Base-by-base conservation (phyloP, 2,329 filamentous ascomycete genomes). In the Mycogone perniciosa region DNA sequence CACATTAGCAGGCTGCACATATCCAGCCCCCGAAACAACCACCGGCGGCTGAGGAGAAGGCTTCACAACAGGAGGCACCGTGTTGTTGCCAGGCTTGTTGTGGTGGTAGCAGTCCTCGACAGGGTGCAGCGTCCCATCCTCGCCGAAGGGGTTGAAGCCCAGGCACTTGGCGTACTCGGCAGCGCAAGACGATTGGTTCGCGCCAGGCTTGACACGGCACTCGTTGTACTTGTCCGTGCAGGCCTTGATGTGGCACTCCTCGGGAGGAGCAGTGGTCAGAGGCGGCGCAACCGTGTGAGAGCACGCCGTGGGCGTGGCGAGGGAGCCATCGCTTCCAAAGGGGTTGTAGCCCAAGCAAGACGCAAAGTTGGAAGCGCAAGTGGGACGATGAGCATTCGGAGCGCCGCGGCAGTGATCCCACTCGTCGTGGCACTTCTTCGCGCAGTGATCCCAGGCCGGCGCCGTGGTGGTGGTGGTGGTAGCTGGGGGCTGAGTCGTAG, bases 331-430 rank as follows among this genome's bases (percentile, higher is more conserved):
- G 8, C 20, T 35, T 35, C 51, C 53, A 38, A 54, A 60, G 26
- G 58, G 60, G 57, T 53, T 61, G 57, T 50, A 62, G 48, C 54
- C 54, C 8, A 61, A 52, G 55, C 59, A 60, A 20, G 11, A 39
- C 6, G 37, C 37, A 20, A 13, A 11, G 10, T 11, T 13, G 13
- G 9, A 7, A 10, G 9, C 1, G 35, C 35, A 38, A 9, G 35
- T n/a, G 7, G 10, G 10, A n/a, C 35, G 3, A 38, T 38, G 35
- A n/a, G 35, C 7, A 38, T 38, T 20, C 5, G 10, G 35, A 4
- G n/a, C 20, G 35, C 35, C 35, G 20, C 3, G 35, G 10, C 35
- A 38, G 9, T 7, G 5, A 6, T 6, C 7, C 4, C 7, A 38
- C 13, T 38, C 13, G 5, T 38, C 9, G 9, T 10, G 2, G 9